phyloP scores from a whole-genome alignment of 768 basidiomycete species.

The Leccinum imitatum region DNA sequence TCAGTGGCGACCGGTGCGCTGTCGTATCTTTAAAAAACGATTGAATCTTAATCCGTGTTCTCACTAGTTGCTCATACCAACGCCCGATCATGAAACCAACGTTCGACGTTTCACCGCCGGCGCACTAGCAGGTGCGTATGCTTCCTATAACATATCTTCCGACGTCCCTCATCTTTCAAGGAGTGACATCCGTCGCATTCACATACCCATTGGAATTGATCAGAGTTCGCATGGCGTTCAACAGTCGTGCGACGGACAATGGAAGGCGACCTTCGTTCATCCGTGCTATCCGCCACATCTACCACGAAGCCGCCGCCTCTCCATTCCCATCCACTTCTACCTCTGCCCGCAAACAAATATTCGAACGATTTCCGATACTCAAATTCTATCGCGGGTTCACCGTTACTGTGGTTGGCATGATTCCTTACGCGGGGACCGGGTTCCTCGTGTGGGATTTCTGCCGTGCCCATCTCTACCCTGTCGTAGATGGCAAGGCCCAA shows the following conservation, averaged over 20 bases:
- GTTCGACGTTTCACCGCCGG: constrained; percentile 81
- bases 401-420: constrained; percentile 87
- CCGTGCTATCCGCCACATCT: constrained; percentile 62
- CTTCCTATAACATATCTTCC: background rate
- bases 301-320: constrained; percentile 55
- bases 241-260: constrained; percentile 26
- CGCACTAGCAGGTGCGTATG: constrained; percentile 71
- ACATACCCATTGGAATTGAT: constrained; percentile 97
- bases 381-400: constrained; percentile 98
- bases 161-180: constrained; percentile 34
- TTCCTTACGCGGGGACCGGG: constrained; percentile 94
- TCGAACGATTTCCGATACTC: constrained; percentile 69
- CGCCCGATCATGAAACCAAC: constrained; percentile 74
- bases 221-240: constrained; percentile 91
- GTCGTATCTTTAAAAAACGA: background rate
- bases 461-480: constrained; percentile 56
- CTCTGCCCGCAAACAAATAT: constrained; percentile 30
- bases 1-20: constrained; percentile 70
- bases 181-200: constrained; percentile 82
- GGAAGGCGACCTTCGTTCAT: constrained; percentile 49
- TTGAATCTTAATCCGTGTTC: background rate
- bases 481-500: constrained; percentile 39
- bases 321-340: constrained; percentile 16
- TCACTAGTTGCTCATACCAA: constrained; percentile 80
- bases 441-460: constrained; percentile 90